phyloP scores from a whole-genome alignment of 371 early-diverging fungal species.

The Lichtheimia hyalospora region DNA sequence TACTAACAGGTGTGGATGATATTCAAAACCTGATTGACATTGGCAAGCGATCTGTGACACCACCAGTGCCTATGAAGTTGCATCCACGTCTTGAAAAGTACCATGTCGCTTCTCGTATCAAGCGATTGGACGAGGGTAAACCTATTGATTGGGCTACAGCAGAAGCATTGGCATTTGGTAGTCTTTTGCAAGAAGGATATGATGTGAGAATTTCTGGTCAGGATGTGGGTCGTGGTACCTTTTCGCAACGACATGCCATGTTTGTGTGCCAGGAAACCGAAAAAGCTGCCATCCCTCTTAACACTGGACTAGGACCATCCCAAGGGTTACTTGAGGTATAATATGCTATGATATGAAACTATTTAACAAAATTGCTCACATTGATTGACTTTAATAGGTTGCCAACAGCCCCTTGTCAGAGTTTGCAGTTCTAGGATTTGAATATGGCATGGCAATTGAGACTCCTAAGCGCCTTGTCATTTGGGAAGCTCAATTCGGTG shows the following conservation, averaged over 20 bases:
- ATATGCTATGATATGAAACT: slow-evolving; percentile 23
- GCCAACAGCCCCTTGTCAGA: slow-evolving; percentile 91
- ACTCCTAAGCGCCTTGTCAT: slow-evolving; percentile 81
- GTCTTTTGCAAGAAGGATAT: slow-evolving; percentile 79
- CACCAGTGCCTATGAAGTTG: slow-evolving; percentile 63
- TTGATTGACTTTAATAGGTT: slow-evolving; percentile 52
- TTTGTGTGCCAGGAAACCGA: slow-evolving; percentile 84
- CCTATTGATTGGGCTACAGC: slow-evolving; percentile 96
- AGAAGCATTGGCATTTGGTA: slow-evolving; percentile 93
- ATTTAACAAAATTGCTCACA: background rate
- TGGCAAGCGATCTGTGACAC: slow-evolving; percentile 71
- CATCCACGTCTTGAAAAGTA: slow-evolving; percentile 90
- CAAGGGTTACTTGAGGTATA: slow-evolving; percentile 72
- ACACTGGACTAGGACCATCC: slow-evolving; percentile 52
- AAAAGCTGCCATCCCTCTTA: slow-evolving; percentile 77
- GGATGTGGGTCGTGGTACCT: slow-evolving; percentile 97
- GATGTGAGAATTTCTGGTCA: slow-evolving; percentile 94
- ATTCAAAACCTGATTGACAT: slow-evolving; percentile 61
- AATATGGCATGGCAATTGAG: slow-evolving; percentile 90
- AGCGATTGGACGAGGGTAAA: slow-evolving; percentile 67
- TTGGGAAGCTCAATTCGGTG: slow-evolving; percentile 99
- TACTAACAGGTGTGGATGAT: slow-evolving; percentile 58
- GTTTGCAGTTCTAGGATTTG: slow-evolving; percentile 94
- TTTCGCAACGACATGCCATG: slow-evolving; percentile 96
- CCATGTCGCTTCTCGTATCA: slow-evolving; percentile 81